These are phyloP conservation scores for Pseudogymnoascus sp. DNA, from an alignment of 2,329 filamentous ascomycete genomes.

Conservation along the genomic window DNA sequence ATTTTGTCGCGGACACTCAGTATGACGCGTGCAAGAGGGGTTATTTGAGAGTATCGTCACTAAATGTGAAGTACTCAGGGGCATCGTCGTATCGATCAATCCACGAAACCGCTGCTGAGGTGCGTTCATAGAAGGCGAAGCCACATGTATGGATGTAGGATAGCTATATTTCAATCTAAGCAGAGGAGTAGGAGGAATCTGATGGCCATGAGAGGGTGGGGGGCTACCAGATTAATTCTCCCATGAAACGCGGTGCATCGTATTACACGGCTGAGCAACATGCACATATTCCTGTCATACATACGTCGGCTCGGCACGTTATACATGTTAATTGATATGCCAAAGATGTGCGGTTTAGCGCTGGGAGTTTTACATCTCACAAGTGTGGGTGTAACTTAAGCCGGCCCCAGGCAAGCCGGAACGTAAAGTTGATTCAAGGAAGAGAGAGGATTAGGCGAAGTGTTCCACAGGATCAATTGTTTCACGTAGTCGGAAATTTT, in stretches of 20 bases:
- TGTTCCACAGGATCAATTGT: not conserved
- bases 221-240: not conserved
- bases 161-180: not conserved
- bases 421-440: not conserved
- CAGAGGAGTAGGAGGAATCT: not conserved
- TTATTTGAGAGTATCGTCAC: not conserved
- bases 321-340: not conserved
- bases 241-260: not conserved
- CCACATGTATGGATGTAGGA: not conserved
- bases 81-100: not conserved
- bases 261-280: slow-evolving; percentile 5
- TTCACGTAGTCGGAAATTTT: not conserved
- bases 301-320: not conserved
- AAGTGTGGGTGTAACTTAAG: not conserved
- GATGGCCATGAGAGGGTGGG: not conserved
- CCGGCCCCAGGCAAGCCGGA: not conserved
- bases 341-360: not conserved
- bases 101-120: not conserved
- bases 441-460: not conserved
- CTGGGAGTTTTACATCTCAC: not conserved
- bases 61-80: not conserved
- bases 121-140: not conserved
- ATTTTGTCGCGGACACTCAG: not conserved
- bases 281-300: not conserved
- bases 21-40: not conserved